Base-by-base conservation (phyloP, 768 basidiomycete species). In the Sporobolomyces pararoseus region DNA sequence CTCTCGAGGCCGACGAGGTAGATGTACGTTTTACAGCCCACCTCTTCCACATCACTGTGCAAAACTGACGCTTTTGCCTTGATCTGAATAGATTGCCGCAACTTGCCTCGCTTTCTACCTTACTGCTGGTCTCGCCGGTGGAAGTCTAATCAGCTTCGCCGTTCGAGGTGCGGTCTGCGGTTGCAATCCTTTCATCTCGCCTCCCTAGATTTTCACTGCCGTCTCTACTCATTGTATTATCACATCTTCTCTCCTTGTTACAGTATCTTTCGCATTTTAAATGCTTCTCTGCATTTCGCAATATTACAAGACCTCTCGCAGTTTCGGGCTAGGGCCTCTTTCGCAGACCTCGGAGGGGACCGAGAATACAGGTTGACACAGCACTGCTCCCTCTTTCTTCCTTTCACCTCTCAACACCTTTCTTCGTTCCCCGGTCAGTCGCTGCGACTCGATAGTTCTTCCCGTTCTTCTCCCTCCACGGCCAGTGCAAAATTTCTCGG, bases 61-160 rank as follows among this genome's bases (percentile, higher is more conserved):
- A 35, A 34, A 14, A 34, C 25, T 34, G 13, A 25, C 49, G 32
- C 32, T 23, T 32, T 25, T 55, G 32, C 7, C n/a, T 14, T 23
- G 7, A n/a, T 9, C 9, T 9, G 9, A 9, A 17, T 66, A 72
- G 71, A 44, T 72, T 27, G 71, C 71, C 3, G 64, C 66, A 4
- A 65, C 73, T 12, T 68, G 71, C 35, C 53, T 76, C 57, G 63
- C 72, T 1, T 70, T 76, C 31, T 77, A 76, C 62, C 67, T 77
- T 17, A 75, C 73, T 0, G 35, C 52, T 0, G 76, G 76, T 0
- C 62, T 77, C 34, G 70, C 70, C 0, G 19, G 54, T 12, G 76
- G 76, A 5, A 66, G 63, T 19, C 54, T 74, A 58, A 25, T 71
- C 47, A 50, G 47, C n/a, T 74, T 74, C 44, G 66, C 57, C 25